Evolutionary conservation across 2,329 filamentous ascomycete species (phyloP), one percentile per base, ranked within the genome.

Genomic region (Alternaria triticimaculans): DNA sequence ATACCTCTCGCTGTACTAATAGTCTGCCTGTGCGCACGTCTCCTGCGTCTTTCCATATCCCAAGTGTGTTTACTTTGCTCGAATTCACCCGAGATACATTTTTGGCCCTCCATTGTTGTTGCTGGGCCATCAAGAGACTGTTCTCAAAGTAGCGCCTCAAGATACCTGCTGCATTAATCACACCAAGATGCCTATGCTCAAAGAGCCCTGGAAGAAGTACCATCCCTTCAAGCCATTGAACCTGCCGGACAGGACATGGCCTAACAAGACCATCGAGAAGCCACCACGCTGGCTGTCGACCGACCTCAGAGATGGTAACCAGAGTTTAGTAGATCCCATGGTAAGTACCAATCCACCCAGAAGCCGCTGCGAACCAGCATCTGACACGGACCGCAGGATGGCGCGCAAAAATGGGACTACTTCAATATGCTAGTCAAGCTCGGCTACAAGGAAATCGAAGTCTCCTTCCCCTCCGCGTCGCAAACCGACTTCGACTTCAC

Each of bases 401-500:
- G 93, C 71, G 93, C 97, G 53, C 94, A 97, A 85, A 98, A 98
- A 84, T 96, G 92, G 89, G 86, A 87, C 65, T 98, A 94, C 86
- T 98, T 98, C 86, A 90, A 94, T 82, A 96, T 97, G 93, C 88
- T 98, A 58, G 89, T 91, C 75, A 89, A 95, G 65, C 87, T 97
- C 54, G 95, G 96, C 72, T 98, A 96, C 87, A 98, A 97, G 83
- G 95, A 98, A 83, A 97, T 98, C 70, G 95, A 98, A 80, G 91
- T 97, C 20, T 96, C 94, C 5, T 98, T 97, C 82, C 95, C 95
- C 54, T 97, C 94, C 0, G 94, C 95, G 14, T 97, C 94, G 43
- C 91, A 97, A 78, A 97, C 92, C 76, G 96, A 98, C 83, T 98
- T 94, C 84, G 93, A 97, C 84, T 98, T 98, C 78, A 97, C 94